Evolutionary conservation across 768 basidiomycete genomes (phyloP).

Genomic region (Collybia sordida): DNA sequence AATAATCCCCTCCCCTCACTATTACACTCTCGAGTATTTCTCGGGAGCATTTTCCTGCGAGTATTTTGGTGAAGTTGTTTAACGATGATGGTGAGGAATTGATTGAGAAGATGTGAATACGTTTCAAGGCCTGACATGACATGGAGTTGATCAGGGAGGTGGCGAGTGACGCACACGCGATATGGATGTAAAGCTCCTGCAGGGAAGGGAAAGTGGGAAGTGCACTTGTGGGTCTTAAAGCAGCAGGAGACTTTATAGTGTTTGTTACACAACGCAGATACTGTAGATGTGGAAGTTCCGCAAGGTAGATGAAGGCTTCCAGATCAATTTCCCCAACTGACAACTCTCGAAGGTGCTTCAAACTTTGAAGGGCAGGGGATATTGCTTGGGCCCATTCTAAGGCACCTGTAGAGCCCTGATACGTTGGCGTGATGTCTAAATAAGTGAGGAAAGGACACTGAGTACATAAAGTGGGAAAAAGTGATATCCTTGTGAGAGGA

Average conservation of each 20-base stretch:
- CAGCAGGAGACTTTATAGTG: background rate
- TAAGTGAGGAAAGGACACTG: background rate
- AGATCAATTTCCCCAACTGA: background rate
- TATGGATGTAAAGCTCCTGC: background rate
- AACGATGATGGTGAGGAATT: too few species aligned
- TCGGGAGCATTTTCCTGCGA: too few species aligned
- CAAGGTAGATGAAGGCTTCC: background rate
- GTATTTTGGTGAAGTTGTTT: too few species aligned
- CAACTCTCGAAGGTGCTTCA: background rate
- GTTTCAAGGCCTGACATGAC: too few species aligned
- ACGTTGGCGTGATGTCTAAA: background rate
- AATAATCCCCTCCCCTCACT: too few species aligned
- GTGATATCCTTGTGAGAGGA: background rate
- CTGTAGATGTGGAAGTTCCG: background rate
- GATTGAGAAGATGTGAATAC: too few species aligned
- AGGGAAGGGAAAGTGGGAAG: background rate
- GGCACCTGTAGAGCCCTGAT: background rate
- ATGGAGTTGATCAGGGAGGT: background rate
- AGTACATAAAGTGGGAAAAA: background rate
- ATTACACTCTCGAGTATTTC: too few species aligned
- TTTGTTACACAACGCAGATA: background rate
- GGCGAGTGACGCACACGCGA: background rate
- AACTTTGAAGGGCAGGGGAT: background rate
- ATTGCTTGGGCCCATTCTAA: background rate
- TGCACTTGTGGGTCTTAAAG: background rate